Evolutionary conservation across 2,329 filamentous ascomycete species (phyloP).

Genomic region (Apiospora malaysiana): DNA sequence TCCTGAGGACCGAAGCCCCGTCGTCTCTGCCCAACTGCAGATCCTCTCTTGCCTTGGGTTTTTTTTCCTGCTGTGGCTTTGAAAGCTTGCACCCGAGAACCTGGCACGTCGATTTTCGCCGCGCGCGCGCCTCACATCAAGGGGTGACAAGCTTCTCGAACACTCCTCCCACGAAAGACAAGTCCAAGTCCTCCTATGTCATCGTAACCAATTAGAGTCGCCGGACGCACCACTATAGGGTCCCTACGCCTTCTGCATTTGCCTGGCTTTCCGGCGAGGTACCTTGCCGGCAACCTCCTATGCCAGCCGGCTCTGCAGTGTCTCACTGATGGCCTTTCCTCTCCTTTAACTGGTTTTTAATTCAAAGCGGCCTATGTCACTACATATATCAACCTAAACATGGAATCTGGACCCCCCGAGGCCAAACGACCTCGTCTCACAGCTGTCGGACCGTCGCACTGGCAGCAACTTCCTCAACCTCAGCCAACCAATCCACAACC

Average conservation of each 20-base stretch:
- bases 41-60: slow-evolving; percentile 38
- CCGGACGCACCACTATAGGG: slow-evolving; percentile 23
- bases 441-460: slow-evolving; percentile 48
- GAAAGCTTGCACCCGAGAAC: slow-evolving; percentile 35
- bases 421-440: slow-evolving; percentile 64
- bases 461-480: slow-evolving; percentile 53
- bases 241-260: slow-evolving; percentile 24
- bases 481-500: slow-evolving; percentile 48
- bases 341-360: slow-evolving; percentile 26
- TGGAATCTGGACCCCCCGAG: slow-evolving; percentile 65
- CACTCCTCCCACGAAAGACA: slow-evolving; percentile 19
- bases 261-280: slow-evolving; percentile 24
- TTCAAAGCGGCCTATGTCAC: slow-evolving; percentile 35
- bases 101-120: slow-evolving; percentile 34
- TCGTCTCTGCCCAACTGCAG: slow-evolving; percentile 46
- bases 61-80: slow-evolving; percentile 26
- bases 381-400: slow-evolving; percentile 54
- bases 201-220: slow-evolving; percentile 22
- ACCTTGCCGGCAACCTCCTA: slow-evolving; percentile 31
- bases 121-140: slow-evolving; percentile 13
- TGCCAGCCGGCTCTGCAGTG: slow-evolving; percentile 33
- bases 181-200: slow-evolving; percentile 18
- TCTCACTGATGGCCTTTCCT: slow-evolving; percentile 28
- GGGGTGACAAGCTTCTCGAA: slow-evolving; percentile 20
- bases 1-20: slow-evolving; percentile 30